A percentile compares a stretch with the other conserved stretches of the same genome.
phyloP scores from a whole-genome alignment of 805 yeast species.

The Cyberlindnera maclurae region DNA sequence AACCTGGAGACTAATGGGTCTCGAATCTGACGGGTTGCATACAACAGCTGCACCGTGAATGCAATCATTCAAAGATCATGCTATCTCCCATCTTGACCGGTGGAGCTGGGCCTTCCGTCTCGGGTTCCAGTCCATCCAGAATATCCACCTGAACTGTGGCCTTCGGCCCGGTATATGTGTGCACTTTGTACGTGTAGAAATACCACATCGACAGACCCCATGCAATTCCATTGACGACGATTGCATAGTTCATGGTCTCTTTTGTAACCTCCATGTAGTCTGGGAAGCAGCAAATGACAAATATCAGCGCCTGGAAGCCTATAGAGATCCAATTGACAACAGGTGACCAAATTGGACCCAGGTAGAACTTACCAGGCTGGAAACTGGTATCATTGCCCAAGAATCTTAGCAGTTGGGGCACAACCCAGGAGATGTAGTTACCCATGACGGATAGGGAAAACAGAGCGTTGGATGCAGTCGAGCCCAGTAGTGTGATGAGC shows the following conservation, averaged over 20 bases:
- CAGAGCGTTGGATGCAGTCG: slow-evolving; percentile 56
- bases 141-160: slow-evolving; percentile 22
- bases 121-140: slow-evolving; percentile 9
- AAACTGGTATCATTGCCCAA: slow-evolving; percentile 32
- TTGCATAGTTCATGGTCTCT: slow-evolving; percentile 58
- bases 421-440: slow-evolving; percentile 55
- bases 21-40: too few relatives aligned
- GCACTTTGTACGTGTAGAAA: slow-evolving; percentile 45
- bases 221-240: slow-evolving; percentile 53
- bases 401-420: slow-evolving; percentile 49
- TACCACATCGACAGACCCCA: slow-evolving; percentile 49
- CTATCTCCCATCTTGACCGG: not conserved
- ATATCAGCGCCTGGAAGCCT: slow-evolving; percentile 41
- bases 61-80: too few relatives aligned
- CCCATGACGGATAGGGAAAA: slow-evolving; percentile 59
- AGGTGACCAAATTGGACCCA: slow-evolving; percentile 41
- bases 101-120: slow-evolving; percentile 3
- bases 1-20: too few relatives aligned
- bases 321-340: slow-evolving; percentile 38
- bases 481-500: slow-evolving; percentile 47
- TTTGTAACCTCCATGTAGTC: slow-evolving; percentile 32
- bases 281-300: slow-evolving; percentile 57
- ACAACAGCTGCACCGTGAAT: too few relatives aligned
- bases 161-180: slow-evolving; percentile 50
- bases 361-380: slow-evolving; percentile 55